Percentiles rank a stretch among this genome's conserved stretches.
Conservation (phyloP, 169 alveolate genomes). For the Amoebophrya sp. region DNA sequence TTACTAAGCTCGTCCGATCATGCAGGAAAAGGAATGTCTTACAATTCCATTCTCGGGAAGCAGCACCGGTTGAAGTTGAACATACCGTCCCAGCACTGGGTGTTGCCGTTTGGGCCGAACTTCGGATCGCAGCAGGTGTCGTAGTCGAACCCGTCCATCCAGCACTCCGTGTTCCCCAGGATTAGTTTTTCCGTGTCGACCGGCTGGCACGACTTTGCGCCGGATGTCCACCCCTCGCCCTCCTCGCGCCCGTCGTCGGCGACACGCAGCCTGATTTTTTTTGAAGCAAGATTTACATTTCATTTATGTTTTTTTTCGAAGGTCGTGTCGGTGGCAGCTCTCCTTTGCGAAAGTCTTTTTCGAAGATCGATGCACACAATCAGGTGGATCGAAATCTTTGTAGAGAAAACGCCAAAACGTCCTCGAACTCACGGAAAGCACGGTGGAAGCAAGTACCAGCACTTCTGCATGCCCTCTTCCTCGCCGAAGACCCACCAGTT, state of each 20-base stretch:
- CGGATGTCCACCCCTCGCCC: conserved; percentile 18
- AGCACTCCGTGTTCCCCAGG: conserved; percentile 27
- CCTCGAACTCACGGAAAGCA: too few species aligned
- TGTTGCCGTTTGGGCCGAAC: conserved; percentile 13
- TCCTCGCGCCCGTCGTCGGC: neutral
- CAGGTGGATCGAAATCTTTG: too few species aligned
- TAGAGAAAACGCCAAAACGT: too few species aligned
- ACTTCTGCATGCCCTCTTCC: conserved; percentile 17
- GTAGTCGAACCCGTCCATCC: conserved; percentile 19
- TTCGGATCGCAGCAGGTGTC: conserved; percentile 4
- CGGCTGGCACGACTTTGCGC: neutral
- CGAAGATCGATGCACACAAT: too few species aligned
- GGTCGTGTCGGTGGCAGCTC: too few species aligned
- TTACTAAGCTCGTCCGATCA: too few species aligned
- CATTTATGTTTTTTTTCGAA: too few species aligned
- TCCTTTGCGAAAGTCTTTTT: too few species aligned
- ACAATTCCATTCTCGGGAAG: conserved; percentile 16
- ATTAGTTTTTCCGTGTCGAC: neutral
- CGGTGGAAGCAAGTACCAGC: too few species aligned
- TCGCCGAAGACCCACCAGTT: conserved; percentile 8
- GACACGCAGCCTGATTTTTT: neutral
- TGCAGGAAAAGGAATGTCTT: too few species aligned
- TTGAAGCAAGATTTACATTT: too few species aligned
- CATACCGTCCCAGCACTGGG: conserved; percentile 28
- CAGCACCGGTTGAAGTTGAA: conserved; percentile 28